A percentile compares a stretch with the other conserved stretches of the same genome.
These are phyloP conservation scores for Lactarius deliciosus DNA, from an alignment of 768 basidiomycete genomes.

Conservation along the genomic window DNA sequence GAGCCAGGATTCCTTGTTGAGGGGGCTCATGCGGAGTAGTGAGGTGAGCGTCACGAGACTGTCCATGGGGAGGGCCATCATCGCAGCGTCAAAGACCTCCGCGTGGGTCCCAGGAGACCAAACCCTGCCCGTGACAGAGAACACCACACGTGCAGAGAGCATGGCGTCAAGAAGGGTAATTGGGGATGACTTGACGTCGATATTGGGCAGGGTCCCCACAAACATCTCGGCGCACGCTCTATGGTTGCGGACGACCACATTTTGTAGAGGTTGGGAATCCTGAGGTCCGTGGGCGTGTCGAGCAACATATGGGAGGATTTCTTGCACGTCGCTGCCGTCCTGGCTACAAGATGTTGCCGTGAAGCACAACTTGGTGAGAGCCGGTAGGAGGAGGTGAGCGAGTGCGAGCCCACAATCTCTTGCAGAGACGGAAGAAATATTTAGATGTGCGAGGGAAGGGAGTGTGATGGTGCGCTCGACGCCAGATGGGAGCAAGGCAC, in stretches of 20 bases:
- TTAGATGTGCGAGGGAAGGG: no score
- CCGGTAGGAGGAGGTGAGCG: slow-evolving; percentile 3
- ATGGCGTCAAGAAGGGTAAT: background rate
- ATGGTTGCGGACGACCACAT: background rate
- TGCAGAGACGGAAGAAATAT: no score
- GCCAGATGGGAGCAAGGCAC: background rate
- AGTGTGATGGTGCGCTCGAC: no score
- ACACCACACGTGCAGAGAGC: background rate
- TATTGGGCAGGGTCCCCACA: background rate
- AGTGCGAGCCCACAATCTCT: no score
- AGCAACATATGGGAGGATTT: slow-evolving; percentile 1
- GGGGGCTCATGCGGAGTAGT: no score
- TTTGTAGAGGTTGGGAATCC: slow-evolving; percentile 3
- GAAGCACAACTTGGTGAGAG: background rate
- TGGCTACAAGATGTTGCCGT: background rate
- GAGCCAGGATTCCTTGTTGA: no score
- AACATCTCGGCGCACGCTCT: background rate
- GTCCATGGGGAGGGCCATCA: no score
- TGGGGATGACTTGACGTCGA: background rate
- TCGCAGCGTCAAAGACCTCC: no score
- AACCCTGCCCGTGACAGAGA: background rate
- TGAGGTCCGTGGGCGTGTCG: background rate
- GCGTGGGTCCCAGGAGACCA: no score
- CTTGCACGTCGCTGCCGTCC: background rate
- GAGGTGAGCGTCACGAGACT: no score